phyloP scores from a whole-genome alignment of 768 basidiomycete genomes.

The Lyophyllum semitale region DNA sequence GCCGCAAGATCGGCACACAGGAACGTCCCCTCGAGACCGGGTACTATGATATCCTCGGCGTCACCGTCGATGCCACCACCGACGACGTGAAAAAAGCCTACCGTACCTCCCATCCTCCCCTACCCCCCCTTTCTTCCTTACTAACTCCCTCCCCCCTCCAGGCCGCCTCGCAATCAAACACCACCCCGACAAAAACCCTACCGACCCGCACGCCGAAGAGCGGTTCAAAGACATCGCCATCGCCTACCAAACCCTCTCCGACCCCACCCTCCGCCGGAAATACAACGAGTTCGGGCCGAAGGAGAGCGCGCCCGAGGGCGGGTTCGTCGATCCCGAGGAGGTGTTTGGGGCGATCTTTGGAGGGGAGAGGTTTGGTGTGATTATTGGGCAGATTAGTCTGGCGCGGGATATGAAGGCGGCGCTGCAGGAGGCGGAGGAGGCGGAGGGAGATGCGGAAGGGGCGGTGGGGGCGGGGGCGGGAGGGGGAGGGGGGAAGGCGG shows the following conservation, averaged over 20 bases:
- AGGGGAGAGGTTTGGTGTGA: slow-evolving; percentile 81
- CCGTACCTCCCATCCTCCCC: slow-evolving; percentile 50
- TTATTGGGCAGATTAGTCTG: slow-evolving; percentile 87
- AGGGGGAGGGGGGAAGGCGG: slow-evolving; percentile 56
- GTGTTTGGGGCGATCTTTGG: slow-evolving; percentile 86
- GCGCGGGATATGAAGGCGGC: slow-evolving; percentile 93
- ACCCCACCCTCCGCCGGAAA: slow-evolving; percentile 71
- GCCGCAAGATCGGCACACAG: slow-evolving; percentile 86
- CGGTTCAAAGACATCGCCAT: slow-evolving; percentile 91
- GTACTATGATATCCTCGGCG: slow-evolving; percentile 88
- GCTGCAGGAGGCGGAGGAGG: slow-evolving; percentile 83
- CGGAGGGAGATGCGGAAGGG: slow-evolving; percentile 67
- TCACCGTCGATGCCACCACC: slow-evolving; percentile 70
- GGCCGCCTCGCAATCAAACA: slow-evolving; percentile 87
- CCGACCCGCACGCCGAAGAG: slow-evolving; percentile 83
- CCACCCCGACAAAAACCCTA: slow-evolving; percentile 91
- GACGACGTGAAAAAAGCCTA: slow-evolving; percentile 94
- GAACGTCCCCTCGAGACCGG: slow-evolving; percentile 85
- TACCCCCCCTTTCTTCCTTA: neutral
- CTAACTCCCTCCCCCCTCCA: slow-evolving; percentile 23
- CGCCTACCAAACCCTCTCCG: slow-evolving; percentile 85
- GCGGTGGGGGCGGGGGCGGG: slow-evolving; percentile 73
- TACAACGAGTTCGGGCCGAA: slow-evolving; percentile 92
- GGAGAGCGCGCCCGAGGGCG: slow-evolving; percentile 81
- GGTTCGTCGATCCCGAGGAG: slow-evolving; percentile 85